Percentiles rank a stretch among this genome's conserved stretches.
These are phyloP conservation scores for Candida methanosorbosa DNA, from an alignment of 805 yeast genomes.

Conservation along the genomic window DNA sequence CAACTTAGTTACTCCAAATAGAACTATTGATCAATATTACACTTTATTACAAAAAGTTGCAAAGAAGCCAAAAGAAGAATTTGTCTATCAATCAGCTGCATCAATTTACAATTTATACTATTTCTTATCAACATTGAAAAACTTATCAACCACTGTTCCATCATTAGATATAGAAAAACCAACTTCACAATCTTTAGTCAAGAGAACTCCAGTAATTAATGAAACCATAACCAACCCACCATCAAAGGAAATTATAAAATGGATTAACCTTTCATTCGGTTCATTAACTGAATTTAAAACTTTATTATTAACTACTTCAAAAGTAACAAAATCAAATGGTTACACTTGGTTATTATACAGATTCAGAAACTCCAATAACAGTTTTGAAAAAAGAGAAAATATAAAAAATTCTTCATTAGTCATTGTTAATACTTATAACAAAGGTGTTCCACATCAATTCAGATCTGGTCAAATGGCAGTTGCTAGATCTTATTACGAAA, in stretches of 20 bases:
- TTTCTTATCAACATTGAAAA: constrained; percentile 34
- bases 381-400: constrained; percentile 8
- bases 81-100: constrained; percentile 36
- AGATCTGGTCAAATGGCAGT: constrained; percentile 42
- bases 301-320: constrained; percentile 59
- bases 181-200: constrained; percentile 26
- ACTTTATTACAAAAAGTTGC: constrained; percentile 33
- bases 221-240: constrained; percentile 19
- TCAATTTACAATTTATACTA: constrained; percentile 41
- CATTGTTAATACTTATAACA: constrained; percentile 77
- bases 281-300: constrained; percentile 68
- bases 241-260: constrained; percentile 25
- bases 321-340: constrained; percentile 80
- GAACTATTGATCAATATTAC: constrained; percentile 20
- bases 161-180: constrained; percentile 11
- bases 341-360: constrained; percentile 81
- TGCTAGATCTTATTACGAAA: constrained; percentile 15
- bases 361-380: constrained; percentile 21
- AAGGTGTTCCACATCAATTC: constrained; percentile 72
- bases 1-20: constrained; percentile 15
- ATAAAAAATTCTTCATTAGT: constrained; percentile 41
- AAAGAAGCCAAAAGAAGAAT: constrained; percentile 34
- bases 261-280: constrained; percentile 62
- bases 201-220: constrained; percentile 21
- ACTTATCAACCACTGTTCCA: not conserved